phyloP scores from a whole-genome alignment of 169 alveolate genomes.

The Cryptosporidium andersoni region DNA sequence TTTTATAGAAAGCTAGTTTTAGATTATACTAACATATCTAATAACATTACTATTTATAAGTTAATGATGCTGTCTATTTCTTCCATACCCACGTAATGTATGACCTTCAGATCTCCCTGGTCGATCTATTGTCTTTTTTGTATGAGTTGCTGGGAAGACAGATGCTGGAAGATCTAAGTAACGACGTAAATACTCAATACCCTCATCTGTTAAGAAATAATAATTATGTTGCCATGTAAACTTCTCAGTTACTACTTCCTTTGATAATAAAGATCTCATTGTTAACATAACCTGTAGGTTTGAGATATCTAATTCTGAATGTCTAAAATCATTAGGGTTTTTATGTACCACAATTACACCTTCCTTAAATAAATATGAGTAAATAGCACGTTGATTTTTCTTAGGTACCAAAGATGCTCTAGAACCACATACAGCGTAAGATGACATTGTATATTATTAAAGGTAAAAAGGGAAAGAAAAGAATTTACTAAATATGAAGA shows the following conservation, averaged over 20 bases:
- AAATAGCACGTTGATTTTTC: conserved; percentile 68
- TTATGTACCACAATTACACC: conserved; percentile 88
- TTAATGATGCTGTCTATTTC: conserved; percentile 57
- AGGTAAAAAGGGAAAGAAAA: background rate
- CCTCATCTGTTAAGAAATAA: conserved; percentile 87
- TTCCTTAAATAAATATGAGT: conserved; percentile 75
- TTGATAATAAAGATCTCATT: conserved; percentile 86
- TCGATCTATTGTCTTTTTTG: conserved; percentile 81
- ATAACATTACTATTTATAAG: background rate
- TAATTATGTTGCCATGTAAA: conserved; percentile 90
- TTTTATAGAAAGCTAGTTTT: background rate
- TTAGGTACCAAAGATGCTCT: conserved; percentile 71
- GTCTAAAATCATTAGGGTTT: conserved; percentile 83
- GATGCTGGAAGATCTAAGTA: conserved; percentile 90
- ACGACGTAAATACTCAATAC: conserved; percentile 86
- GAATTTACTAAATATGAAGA: background rate
- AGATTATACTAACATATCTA: background rate
- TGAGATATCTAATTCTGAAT: conserved; percentile 85
- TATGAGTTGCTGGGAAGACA: conserved; percentile 93
- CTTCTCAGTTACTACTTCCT: conserved; percentile 87
- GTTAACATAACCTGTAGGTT: conserved; percentile 90
- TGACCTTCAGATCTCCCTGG: conserved; percentile 59
- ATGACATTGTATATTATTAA: conserved; percentile 14
- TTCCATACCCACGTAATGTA: conserved; percentile 58
- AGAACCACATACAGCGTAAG: conserved; percentile 69